Conservation (phyloP, 1,284 basidiomycete genomes). For the Pterulicium gracile region DNA sequence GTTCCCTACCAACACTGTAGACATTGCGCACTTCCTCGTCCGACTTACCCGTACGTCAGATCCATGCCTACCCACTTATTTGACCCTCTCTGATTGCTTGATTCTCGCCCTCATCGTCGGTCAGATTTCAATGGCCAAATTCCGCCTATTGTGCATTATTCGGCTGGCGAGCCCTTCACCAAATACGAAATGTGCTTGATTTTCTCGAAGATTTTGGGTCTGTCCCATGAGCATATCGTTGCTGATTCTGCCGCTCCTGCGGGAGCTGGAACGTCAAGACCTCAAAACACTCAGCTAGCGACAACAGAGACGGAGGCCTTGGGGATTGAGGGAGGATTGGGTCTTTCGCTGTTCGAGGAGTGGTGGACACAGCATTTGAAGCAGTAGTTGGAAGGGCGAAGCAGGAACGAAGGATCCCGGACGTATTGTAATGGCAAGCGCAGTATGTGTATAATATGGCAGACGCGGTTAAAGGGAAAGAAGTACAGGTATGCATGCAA, state of each 20-base stretch:
- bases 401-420: no score
- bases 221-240: conserved; percentile 56
- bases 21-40: conserved; percentile 67
- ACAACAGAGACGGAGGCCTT: conserved; percentile 57
- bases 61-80: conserved; percentile 1
- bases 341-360: conserved; percentile 56
- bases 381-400: no score
- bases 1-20: conserved; percentile 71
- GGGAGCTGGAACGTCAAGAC: conserved; percentile 49
- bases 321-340: conserved; percentile 43
- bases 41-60: conserved; percentile 43
- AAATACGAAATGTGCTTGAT: conserved; percentile 79
- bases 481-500: no score
- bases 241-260: conserved; percentile 56
- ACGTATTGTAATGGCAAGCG: background rate
- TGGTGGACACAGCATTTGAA: conserved; percentile 51
- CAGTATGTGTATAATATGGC: background rate
- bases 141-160: conserved; percentile 68
- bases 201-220: conserved; percentile 54
- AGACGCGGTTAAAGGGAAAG: background rate
- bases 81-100: no score
- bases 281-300: conserved; percentile 62
- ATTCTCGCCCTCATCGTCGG: background rate
- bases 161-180: conserved; percentile 63
- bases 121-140: conserved; percentile 29